A percentile compares a stretch with the other conserved stretches of the same genome.
These are phyloP conservation scores for Clarkia xantiana DNA, from an alignment of 345 rosid species.

Conservation along the genomic window DNA sequence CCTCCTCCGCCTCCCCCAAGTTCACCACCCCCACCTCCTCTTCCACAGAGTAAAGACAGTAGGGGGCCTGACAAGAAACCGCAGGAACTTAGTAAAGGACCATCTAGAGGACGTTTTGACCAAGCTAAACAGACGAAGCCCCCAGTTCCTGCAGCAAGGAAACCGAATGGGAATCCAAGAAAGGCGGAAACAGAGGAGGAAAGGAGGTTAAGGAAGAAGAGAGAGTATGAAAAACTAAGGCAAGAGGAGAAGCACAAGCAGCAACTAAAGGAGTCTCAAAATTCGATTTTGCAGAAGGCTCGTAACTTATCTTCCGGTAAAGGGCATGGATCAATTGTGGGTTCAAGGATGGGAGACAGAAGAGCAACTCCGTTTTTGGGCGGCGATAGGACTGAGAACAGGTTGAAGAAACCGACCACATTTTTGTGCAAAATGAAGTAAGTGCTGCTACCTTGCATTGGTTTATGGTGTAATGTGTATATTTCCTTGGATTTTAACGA, in stretches of 20 bases:
- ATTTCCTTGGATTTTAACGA: too few relatives aligned
- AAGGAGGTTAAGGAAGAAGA: slow-evolving; percentile 81
- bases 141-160: slow-evolving; percentile 30
- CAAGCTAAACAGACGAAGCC: slow-evolving; percentile 26
- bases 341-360: slow-evolving; percentile 70
- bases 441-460: slow-evolving; percentile 17
- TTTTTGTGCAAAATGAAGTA: slow-evolving; percentile 97
- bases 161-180: slow-evolving; percentile 26
- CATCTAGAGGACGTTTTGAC: slow-evolving; percentile 8
- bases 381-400: slow-evolving; percentile 72
- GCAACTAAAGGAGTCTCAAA: slow-evolving; percentile 50
- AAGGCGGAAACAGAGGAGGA: slow-evolving; percentile 87
- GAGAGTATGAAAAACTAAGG: slow-evolving; percentile 76
- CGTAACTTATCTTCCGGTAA: slow-evolving; percentile 42
- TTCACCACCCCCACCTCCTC: slow-evolving; percentile 76
- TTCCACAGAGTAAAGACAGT: slow-evolving; percentile 31
- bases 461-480: too few relatives aligned
- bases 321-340: slow-evolving; percentile 59
- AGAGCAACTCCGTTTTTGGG: slow-evolving; percentile 54
- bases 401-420: slow-evolving; percentile 97
- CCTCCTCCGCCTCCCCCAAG: slow-evolving; percentile 91
- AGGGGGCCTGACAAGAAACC: slow-evolving; percentile 10
- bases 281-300: slow-evolving; percentile 35
- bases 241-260: slow-evolving; percentile 58
- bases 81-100: slow-evolving; percentile 24